Conservation (phyloP, 106 monocot species). For the Gastrodia elata region DNA sequence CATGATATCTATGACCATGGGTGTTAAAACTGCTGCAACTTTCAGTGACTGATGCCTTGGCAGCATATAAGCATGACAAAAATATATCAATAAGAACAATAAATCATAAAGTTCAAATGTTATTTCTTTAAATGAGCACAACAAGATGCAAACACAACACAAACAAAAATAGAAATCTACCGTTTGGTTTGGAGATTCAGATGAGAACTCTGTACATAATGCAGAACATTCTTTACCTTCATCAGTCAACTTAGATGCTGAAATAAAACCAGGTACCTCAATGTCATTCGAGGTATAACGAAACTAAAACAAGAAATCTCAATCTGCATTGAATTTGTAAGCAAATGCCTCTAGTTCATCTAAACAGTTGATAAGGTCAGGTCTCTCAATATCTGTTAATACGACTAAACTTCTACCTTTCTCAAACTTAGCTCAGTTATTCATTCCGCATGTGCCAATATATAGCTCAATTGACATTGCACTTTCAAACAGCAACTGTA, state of each 20-base stretch:
- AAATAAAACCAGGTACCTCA: conserved; percentile 8
- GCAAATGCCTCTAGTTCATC: not conserved
- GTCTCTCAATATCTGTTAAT: not conserved
- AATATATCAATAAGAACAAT: not conserved
- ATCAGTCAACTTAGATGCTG: conserved; percentile 23
- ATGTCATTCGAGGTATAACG: conserved; percentile 4
- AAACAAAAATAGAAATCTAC: conserved; percentile 19
- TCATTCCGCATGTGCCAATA: not conserved
- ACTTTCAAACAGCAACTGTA: not conserved
- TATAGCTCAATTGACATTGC: not conserved
- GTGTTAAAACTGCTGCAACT: conserved; percentile 22
- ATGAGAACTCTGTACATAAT: conserved; percentile 8
- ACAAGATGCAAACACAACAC: not conserved
- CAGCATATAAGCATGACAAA: conserved; percentile 3
- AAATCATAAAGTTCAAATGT: not conserved
- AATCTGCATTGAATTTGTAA: not conserved
- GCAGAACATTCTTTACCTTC: conserved; percentile 21
- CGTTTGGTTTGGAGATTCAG: conserved; percentile 25
- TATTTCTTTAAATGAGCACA: not conserved
- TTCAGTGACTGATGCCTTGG: conserved; percentile 23
- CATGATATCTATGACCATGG: conserved; percentile 14
- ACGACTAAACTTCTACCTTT: not conserved
- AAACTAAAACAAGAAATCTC: conserved; percentile 2
- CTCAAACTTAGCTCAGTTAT: not conserved
- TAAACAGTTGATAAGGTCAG: not conserved